Conservation (phyloP, 1,284 basidiomycete species). For the Coniophora puteana region DNA sequence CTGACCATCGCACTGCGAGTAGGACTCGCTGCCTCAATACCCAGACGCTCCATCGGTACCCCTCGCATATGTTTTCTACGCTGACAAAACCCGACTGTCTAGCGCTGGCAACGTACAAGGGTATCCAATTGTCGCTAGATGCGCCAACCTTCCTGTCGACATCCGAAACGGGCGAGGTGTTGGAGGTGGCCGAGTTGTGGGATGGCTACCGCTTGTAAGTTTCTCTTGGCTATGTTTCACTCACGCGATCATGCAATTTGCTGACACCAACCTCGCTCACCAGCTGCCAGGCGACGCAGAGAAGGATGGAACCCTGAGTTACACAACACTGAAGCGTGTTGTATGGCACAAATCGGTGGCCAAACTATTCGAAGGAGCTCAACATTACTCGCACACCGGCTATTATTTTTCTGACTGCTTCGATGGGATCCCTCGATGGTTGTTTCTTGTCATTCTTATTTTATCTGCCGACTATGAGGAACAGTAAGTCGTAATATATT, state of each 20-base stretch:
- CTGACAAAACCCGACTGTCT: conserved; percentile 7
- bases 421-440: not conserved
- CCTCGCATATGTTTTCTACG: conserved; percentile 7
- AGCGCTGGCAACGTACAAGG: conserved; percentile 26
- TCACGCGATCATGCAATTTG: not conserved
- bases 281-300: conserved; percentile 22
- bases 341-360: conserved; percentile 21
- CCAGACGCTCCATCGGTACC: no score
- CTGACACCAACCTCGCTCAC: not conserved
- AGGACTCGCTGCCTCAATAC: conserved; percentile 1
- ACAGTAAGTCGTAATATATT: conserved; percentile 4
- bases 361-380: conserved; percentile 9
- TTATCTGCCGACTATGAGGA: conserved; percentile 7
- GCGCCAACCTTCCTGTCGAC: conserved; percentile 31
- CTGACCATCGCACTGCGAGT: not conserved
- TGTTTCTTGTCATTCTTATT: conserved; percentile 6
- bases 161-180: conserved; percentile 33
- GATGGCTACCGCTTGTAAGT: conserved; percentile 40
- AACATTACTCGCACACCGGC: not conserved
- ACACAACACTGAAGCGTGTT: conserved; percentile 25
- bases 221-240: not conserved
- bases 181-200: conserved; percentile 36
- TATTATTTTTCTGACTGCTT: conserved; percentile 2
- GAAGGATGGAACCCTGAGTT: conserved; percentile 21
- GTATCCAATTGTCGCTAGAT: conserved; percentile 36